These are phyloP conservation scores for Sisymbrium altissimum DNA, from an alignment of 345 rosid species.

Conservation along the genomic window DNA sequence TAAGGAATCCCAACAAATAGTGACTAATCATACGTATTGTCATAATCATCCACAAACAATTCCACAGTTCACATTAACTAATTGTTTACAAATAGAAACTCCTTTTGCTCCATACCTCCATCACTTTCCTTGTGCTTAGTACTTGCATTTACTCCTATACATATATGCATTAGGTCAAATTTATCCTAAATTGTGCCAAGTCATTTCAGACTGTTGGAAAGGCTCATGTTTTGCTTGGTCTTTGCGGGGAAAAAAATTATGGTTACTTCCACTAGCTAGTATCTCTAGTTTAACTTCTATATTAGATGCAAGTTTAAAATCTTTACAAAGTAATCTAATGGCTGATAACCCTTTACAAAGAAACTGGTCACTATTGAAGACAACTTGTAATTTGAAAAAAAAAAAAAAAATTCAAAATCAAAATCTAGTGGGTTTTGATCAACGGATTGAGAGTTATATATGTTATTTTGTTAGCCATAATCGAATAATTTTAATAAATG, in stretches of 20 bases:
- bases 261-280: background rate
- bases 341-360: background rate
- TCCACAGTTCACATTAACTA: slow-evolving; percentile 5
- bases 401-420: background rate
- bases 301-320: background rate
- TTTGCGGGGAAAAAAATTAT: background rate
- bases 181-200: background rate
- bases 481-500: too few species aligned
- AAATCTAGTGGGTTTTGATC: background rate
- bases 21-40: slow-evolving; percentile 30
- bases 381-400: background rate
- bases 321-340: background rate
- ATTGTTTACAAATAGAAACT: slow-evolving; percentile 12
- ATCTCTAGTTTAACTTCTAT: background rate
- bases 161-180: background rate
- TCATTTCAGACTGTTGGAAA: background rate
- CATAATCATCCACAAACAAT: slow-evolving; percentile 14
- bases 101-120: slow-evolving; percentile 22
- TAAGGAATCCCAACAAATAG: slow-evolving; percentile 13
- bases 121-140: background rate
- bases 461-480: too few species aligned
- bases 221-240: background rate
- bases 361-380: background rate
- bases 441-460: background rate
- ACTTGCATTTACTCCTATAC: background rate